Percentiles rank a stretch among this genome's conserved stretches.
These are phyloP conservation scores for Sphagnum contortum DNA, from an alignment of 225 moss, liverwort and hornwort genomes.

Conservation along the genomic window DNA sequence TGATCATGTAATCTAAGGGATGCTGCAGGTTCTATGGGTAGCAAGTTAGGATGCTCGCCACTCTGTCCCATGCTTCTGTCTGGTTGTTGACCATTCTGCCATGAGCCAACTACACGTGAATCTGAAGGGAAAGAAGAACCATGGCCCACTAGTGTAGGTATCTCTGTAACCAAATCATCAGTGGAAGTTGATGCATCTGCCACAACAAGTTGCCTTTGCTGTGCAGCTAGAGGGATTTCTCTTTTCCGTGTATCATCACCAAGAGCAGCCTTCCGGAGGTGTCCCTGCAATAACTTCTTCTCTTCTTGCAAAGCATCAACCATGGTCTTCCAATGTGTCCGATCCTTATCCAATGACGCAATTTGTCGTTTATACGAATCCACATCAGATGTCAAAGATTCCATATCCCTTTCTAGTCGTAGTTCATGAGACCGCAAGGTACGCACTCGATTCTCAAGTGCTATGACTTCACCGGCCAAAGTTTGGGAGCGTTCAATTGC, in stretches of 20 bases:
- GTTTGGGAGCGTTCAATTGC: constrained; percentile 79
- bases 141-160: constrained; percentile 30
- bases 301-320: constrained; percentile 98
- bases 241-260: constrained; percentile 34
- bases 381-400: constrained; percentile 36
- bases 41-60: background rate
- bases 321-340: constrained; percentile 62
- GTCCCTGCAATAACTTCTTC: constrained; percentile 76
- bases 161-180: constrained; percentile 54
- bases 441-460: constrained; percentile 78
- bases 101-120: constrained; percentile 33
- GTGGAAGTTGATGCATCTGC: constrained; percentile 78
- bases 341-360: constrained; percentile 62
- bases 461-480: constrained; percentile 85
- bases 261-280: constrained; percentile 60
- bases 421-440: constrained; percentile 67
- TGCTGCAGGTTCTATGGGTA: constrained; percentile 11
- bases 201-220: constrained; percentile 26
- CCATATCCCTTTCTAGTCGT: constrained; percentile 72
- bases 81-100: constrained; percentile 21
- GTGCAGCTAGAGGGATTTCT: constrained; percentile 23
- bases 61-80: constrained; percentile 9
- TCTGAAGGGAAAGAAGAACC: constrained; percentile 47
- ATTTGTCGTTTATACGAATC: constrained; percentile 61
- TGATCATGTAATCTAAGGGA: constrained; percentile 14